phyloP scores from a whole-genome alignment of 495 filamentous ascomycete genomes.

The Penicillium turbatum region DNA sequence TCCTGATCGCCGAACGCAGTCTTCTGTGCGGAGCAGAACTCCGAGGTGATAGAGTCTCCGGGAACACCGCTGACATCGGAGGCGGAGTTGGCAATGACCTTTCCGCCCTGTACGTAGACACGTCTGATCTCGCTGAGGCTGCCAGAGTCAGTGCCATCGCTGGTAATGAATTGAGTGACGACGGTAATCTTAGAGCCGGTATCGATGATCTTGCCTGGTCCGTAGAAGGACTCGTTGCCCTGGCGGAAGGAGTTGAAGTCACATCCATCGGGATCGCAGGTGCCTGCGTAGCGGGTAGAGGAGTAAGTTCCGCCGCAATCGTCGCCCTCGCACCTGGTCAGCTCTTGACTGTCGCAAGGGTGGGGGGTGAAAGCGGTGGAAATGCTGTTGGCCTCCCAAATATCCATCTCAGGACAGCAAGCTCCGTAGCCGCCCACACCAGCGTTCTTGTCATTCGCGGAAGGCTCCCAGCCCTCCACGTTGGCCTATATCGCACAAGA shows the following conservation, averaged over 20 bases:
- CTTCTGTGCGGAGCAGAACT: constrained; percentile 60
- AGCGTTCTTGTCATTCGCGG: constrained; percentile 55
- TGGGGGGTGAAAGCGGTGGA: constrained; percentile 59
- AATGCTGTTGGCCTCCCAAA: constrained; percentile 67
- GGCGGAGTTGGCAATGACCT: constrained; percentile 55
- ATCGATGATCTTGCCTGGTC: constrained; percentile 56
- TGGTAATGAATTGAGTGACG: constrained; percentile 66
- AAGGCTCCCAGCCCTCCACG: constrained; percentile 55
- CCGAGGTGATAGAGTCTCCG: constrained; percentile 54
- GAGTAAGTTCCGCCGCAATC: constrained; percentile 51
- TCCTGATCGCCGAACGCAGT: constrained; percentile 55
- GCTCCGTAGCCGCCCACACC: constrained; percentile 57
- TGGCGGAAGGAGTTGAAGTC: constrained; percentile 74
- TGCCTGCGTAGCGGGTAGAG: constrained; percentile 43
- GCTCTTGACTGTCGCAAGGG: constrained; percentile 53
- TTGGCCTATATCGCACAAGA: constrained; percentile 36
- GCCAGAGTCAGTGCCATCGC: constrained; percentile 50
- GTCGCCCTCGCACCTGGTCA: constrained; percentile 54
- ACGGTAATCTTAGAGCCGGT: constrained; percentile 61
- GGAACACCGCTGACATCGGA: constrained; percentile 49
- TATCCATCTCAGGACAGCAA: constrained; percentile 71
- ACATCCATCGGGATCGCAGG: constrained; percentile 74
- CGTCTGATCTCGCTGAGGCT: constrained; percentile 60
- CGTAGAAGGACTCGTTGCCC: constrained; percentile 62
- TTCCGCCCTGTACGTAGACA: constrained; percentile 67